Percentiles rank a stretch among this genome's conserved stretches.
Conservation (phyloP, 1,139 yeast genomes). For the Diutina mesorugosa region DNA sequence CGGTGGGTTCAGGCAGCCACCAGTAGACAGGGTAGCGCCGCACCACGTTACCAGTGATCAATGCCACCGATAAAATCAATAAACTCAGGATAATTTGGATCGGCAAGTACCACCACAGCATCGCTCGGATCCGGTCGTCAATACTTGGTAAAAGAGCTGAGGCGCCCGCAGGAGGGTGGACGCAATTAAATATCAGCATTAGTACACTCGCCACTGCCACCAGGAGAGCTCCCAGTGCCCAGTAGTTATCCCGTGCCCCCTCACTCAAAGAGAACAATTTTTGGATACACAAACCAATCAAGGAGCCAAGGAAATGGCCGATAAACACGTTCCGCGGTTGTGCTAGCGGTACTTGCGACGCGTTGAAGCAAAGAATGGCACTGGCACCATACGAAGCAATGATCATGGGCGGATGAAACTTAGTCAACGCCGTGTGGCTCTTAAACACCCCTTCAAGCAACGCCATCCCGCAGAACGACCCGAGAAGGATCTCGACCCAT, state of each 20-base stretch:
- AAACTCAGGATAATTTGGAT: constrained; percentile 39
- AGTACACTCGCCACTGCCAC: constrained; percentile 43
- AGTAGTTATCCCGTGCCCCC: constrained; percentile 31
- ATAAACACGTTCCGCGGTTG: constrained; percentile 51
- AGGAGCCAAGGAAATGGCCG: constrained; percentile 43
- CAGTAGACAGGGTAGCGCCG: constrained; percentile 48
- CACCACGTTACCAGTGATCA: constrained; percentile 42
- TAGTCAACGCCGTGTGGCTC: constrained; percentile 28
- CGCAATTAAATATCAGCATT: constrained; percentile 46
- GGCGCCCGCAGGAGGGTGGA: constrained; percentile 72
- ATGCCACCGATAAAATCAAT: constrained; percentile 39
- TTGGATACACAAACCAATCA: constrained; percentile 42
- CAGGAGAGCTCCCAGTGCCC: constrained; percentile 51
- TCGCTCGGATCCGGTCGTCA: constrained; percentile 28
- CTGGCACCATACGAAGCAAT: constrained; percentile 58
- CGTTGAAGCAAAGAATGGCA: constrained; percentile 50
- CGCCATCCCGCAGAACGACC: constrained; percentile 41
- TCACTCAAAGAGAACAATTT: constrained; percentile 37
- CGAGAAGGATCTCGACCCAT: constrained; percentile 35
- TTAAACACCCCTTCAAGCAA: constrained; percentile 38
- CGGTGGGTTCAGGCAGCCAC: constrained; percentile 25
- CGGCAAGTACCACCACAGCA: constrained; percentile 65
- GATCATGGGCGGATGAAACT: constrained; percentile 36
- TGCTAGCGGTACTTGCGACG: constrained; percentile 44
- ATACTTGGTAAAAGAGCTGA: constrained; percentile 49